Conservation (phyloP, 306 rosid species). For the Casuarina cunninghamiana region DNA sequence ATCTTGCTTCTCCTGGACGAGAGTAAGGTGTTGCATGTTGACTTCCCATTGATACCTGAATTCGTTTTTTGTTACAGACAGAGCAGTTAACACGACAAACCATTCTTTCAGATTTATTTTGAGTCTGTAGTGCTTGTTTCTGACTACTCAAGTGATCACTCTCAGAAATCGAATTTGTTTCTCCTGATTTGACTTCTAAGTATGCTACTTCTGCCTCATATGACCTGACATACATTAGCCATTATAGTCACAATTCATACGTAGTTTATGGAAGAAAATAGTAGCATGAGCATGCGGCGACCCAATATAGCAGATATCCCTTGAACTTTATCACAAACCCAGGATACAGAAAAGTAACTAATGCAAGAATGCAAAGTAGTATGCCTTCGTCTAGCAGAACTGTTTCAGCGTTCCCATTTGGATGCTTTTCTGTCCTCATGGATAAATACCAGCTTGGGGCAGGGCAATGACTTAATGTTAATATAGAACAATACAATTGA, state of each 20-base stretch:
- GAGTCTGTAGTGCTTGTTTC: slow-evolving; percentile 25
- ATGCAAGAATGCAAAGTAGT: not conserved
- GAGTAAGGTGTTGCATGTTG: slow-evolving; percentile 37
- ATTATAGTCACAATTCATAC: not conserved
- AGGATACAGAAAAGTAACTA: not conserved
- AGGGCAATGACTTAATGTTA: not conserved
- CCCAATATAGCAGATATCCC: not conserved
- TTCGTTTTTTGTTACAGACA: slow-evolving; percentile 55
- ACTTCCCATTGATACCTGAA: slow-evolving; percentile 25
- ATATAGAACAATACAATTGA: not conserved
- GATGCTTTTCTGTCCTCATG: not conserved
- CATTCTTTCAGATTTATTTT: slow-evolving; percentile 45
- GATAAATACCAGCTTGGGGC: not conserved
- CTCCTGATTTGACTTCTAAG: slow-evolving; percentile 67
- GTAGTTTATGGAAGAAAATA: not conserved
- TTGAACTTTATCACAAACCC: not conserved
- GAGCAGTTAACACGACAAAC: slow-evolving; percentile 73
- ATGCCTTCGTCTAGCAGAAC: not conserved
- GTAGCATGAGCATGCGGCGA: not conserved
- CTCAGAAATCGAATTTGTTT: slow-evolving; percentile 42
- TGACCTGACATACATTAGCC: slow-evolving; percentile 46
- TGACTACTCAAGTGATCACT: slow-evolving; percentile 30
- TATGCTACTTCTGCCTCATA: slow-evolving; percentile 87
- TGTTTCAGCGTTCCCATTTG: not conserved
- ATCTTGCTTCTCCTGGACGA: slow-evolving; percentile 48